Evolutionary conservation across 2,329 filamentous ascomycete genomes (phyloP), one percentile per base, ranked within the genome.

Genomic region (Ophidiomyces ophidiicola): DNA sequence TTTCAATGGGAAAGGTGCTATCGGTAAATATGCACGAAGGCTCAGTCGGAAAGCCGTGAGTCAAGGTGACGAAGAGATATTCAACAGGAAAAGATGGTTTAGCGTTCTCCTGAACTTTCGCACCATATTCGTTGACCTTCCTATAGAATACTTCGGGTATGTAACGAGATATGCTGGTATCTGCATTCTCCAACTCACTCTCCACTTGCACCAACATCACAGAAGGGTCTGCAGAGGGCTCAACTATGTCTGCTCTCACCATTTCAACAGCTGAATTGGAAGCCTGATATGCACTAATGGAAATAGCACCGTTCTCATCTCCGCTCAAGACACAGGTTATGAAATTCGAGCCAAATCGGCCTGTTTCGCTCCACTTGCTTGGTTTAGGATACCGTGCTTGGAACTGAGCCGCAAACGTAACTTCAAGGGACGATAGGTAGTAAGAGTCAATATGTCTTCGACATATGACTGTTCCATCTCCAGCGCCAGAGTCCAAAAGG

Each of bases 141-240:
- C 88, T 78, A 65, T 92, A 98, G 63, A 96, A 98, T 3, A 98
- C 88, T 54, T 98, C 90, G 1, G 90, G 90, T 15, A 98, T 93
- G 56, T 98, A 98, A 51, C 87, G 75, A 17, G 80, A 78, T 41
- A 76, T 77, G 15, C 37, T 30, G 14, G 37, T 39, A 57, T 72
- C 80, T 35, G 62, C 68, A 40, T 66, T 76, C 49, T 86, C 80
- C 36, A 87, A 82, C 50, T 94, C 86, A 43, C 88, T 82, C 56
- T 96, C 88, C 17, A 82, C 81, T 45, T 87, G 85, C 3, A 98
- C 90, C 32, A 98, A 74, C 88, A 98, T 94, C 37, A 88, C 79
- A 5, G 75, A 78, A 1, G 90, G 90, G 47, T 96, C 88, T 20
- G 87, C 87, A 6, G 86, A 96, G 5, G 90, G 84, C 58, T 98